A percentile compares a stretch with the other conserved stretches of the same genome.
Evolutionary conservation across 2,329 filamentous ascomycete species (phyloP).

Genomic region (Cordyceps tenuipes): DNA sequence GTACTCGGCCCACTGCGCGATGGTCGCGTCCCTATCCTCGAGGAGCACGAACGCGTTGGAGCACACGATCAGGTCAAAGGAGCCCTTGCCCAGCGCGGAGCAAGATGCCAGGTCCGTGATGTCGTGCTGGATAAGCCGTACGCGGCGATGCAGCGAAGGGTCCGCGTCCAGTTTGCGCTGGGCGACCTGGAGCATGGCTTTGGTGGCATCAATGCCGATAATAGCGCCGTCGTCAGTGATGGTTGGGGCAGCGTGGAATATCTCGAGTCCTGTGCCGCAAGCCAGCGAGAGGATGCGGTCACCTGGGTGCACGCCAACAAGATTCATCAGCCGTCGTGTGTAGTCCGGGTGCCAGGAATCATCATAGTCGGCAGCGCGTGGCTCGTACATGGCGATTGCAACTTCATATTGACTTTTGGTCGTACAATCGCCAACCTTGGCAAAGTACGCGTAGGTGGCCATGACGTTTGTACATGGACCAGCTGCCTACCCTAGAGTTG

Average conservation of each 20-base stretch:
- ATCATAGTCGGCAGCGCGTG: conserved; percentile 18
- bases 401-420: background rate
- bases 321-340: conserved; percentile 22
- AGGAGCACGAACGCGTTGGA: background rate
- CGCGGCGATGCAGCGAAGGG: conserved; percentile 12
- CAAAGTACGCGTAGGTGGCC: background rate
- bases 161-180: conserved; percentile 17
- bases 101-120: conserved; percentile 20
- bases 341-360: conserved; percentile 27
- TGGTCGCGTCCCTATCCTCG: background rate
- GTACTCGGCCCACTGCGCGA: conserved; percentile 23
- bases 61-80: conserved; percentile 16
- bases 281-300: conserved; percentile 24
- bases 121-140: conserved; percentile 22
- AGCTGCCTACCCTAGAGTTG: background rate
- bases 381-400: background rate
- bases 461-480: background rate
- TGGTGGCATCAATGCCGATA: conserved; percentile 24
- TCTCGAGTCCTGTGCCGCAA: conserved; percentile 28
- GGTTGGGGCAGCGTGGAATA: conserved; percentile 20
- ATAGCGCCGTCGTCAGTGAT: conserved; percentile 21
- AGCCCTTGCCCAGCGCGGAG: conserved; percentile 15
- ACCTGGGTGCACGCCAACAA: conserved; percentile 18
- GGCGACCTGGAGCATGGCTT: conserved; percentile 24
- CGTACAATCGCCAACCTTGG: background rate